These are phyloP conservation scores for Cladosporium sp. DNA, from an alignment of 2,329 filamentous ascomycete species.

Conservation along the genomic window DNA sequence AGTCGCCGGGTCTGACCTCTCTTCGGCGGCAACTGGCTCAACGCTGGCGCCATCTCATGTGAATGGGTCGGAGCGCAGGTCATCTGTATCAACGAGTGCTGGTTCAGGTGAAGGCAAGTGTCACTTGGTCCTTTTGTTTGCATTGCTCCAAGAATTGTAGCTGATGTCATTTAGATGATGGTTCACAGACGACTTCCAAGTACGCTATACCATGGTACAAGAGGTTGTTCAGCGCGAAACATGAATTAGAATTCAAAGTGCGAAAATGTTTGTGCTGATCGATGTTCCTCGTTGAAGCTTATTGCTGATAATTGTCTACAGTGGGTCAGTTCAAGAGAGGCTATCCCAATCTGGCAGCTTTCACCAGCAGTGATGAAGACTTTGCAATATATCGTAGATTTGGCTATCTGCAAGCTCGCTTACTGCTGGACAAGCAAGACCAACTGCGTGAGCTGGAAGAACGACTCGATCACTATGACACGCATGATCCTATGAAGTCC, in stretches of 20 bases:
- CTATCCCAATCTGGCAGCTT: slow-evolving; percentile 43
- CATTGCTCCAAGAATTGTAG: background rate
- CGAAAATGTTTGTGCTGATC: background rate
- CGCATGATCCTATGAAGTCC: background rate
- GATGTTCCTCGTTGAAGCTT: background rate
- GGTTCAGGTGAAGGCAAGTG: background rate
- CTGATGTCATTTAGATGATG: background rate
- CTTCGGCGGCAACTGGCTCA: background rate
- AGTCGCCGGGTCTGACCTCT: background rate
- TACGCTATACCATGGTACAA: background rate
- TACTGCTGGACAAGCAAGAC: slow-evolving; percentile 40
- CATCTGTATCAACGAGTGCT: background rate
- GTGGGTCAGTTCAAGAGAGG: slow-evolving; percentile 30
- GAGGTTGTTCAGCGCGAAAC: background rate
- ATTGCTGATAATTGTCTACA: background rate
- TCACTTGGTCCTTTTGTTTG: background rate
- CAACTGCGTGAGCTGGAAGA: slow-evolving; percentile 35
- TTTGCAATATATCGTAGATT: slow-evolving; percentile 49
- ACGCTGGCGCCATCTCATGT: background rate
- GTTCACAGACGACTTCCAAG: background rate
- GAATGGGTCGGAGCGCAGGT: background rate
- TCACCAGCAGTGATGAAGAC: slow-evolving; percentile 46
- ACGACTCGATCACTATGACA: slow-evolving; percentile 30
- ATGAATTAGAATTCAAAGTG: background rate
- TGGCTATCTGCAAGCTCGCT: slow-evolving; percentile 43